A percentile compares a stretch with the other conserved stretches of the same genome.
phyloP scores from a whole-genome alignment of 805 yeast genomes.

The Komagataella phaffii region DNA sequence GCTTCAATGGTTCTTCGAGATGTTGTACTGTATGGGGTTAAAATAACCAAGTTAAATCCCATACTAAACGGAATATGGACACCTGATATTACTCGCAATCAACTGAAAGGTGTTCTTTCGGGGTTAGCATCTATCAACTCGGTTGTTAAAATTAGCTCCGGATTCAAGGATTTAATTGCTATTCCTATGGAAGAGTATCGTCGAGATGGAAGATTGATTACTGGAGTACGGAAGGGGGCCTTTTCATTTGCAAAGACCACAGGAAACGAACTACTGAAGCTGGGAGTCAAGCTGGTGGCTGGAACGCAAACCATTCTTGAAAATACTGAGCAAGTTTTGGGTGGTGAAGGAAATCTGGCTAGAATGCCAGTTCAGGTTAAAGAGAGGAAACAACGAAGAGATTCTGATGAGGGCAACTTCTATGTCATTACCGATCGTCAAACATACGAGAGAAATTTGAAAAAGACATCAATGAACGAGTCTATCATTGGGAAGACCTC shows the following conservation, averaged over 20 bases:
- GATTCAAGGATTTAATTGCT: slow-evolving; percentile 58
- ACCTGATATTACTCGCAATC: slow-evolving; percentile 77
- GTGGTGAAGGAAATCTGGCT: slow-evolving; percentile 28
- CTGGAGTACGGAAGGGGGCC: slow-evolving; percentile 69
- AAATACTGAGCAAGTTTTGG: slow-evolving; percentile 64
- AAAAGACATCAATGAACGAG: background rate
- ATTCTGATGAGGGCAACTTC: background rate
- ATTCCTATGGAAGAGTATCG: slow-evolving; percentile 65
- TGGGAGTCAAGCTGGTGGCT: slow-evolving; percentile 77
- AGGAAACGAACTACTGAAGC: slow-evolving; percentile 62
- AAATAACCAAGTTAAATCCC: slow-evolving; percentile 46
- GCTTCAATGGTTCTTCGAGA: slow-evolving; percentile 56
- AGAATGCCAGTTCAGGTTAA: background rate
- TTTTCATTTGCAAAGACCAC: slow-evolving; percentile 63
- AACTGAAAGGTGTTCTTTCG: slow-evolving; percentile 65
- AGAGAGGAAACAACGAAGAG: background rate
- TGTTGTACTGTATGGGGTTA: slow-evolving; percentile 63
- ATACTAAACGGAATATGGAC: slow-evolving; percentile 64
- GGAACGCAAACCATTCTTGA: slow-evolving; percentile 80
- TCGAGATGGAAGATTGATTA: slow-evolving; percentile 54
- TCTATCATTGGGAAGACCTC: background rate
- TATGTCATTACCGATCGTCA: slow-evolving; percentile 3
- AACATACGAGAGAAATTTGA: background rate
- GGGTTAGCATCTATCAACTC: slow-evolving; percentile 80
- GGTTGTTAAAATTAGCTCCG: slow-evolving; percentile 64